phyloP scores from a whole-genome alignment of 768 basidiomycete genomes.

The Boletus fagicola region DNA sequence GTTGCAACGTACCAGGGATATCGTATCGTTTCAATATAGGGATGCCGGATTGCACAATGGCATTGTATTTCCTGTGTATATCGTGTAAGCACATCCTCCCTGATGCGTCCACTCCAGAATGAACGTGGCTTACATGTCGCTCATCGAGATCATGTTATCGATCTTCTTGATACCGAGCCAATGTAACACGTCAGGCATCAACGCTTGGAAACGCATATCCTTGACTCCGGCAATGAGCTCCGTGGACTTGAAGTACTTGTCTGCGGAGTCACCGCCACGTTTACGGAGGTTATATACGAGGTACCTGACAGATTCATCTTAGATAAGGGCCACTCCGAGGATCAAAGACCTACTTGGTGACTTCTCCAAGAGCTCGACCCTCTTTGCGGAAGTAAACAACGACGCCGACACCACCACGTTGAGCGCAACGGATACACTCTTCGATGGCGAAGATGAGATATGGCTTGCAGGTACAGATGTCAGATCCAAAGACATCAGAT shows the following conservation, averaged over 20 bases:
- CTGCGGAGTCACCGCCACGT: slow-evolving; percentile 88
- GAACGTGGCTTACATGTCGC: slow-evolving; percentile 56
- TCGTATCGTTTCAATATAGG: slow-evolving; percentile 81
- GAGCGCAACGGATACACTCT: slow-evolving; percentile 83
- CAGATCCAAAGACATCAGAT: slow-evolving; percentile 93
- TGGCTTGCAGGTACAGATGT: slow-evolving; percentile 91
- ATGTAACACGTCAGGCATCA: slow-evolving; percentile 96
- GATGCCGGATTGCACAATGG: slow-evolving; percentile 88
- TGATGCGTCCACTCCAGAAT: neutral
- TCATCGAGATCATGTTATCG: slow-evolving; percentile 88
- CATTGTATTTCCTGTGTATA: slow-evolving; percentile 82
- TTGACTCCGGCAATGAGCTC: slow-evolving; percentile 93
- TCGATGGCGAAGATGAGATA: slow-evolving; percentile 92
- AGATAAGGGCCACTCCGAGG: neutral
- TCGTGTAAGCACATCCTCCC: neutral
- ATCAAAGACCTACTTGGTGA: slow-evolving; percentile 66
- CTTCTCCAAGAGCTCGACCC: slow-evolving; percentile 90
- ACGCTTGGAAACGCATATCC: slow-evolving; percentile 91
- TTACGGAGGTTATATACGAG: slow-evolving; percentile 97
- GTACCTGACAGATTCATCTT: slow-evolving; percentile 47
- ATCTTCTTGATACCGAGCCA: slow-evolving; percentile 93
- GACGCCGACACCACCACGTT: slow-evolving; percentile 85
- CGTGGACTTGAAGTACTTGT: slow-evolving; percentile 92
- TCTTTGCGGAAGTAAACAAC: slow-evolving; percentile 96
- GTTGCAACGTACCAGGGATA: slow-evolving; percentile 59